These are phyloP conservation scores for Coemansia sp. DNA, from an alignment of 192 early-diverging fungal species.

Conservation along the genomic window DNA sequence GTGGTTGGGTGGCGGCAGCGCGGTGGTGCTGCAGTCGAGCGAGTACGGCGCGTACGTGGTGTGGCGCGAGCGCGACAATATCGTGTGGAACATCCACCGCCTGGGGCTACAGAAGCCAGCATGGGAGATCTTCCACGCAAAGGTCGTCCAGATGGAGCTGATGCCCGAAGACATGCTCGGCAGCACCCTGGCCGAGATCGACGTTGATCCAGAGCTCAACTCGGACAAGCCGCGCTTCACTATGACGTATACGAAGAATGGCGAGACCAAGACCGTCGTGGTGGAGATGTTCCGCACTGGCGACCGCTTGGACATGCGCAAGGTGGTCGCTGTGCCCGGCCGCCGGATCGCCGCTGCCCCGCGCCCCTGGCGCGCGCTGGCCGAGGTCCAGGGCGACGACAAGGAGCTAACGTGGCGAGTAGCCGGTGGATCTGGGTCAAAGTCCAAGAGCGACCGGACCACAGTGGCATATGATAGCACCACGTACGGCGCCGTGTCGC, in stretches of 20 bases:
- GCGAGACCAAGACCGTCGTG: conserved; percentile 33
- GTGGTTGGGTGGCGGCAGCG: conserved; percentile 11
- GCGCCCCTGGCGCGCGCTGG: conserved; percentile 5
- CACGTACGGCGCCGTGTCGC: conserved; percentile 35
- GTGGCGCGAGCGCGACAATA: conserved; percentile 48
- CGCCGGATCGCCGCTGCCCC: conserved; percentile 4
- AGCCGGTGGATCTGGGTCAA: conserved; percentile 9
- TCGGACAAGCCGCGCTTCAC: conserved; percentile 18
- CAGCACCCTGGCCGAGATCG: conserved; percentile 34
- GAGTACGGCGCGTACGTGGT: conserved; percentile 43
- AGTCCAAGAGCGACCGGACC: too few relatives aligned
- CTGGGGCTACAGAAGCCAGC: conserved; percentile 21
- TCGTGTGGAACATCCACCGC: conserved; percentile 40
- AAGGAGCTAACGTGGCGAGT: conserved; percentile 18
- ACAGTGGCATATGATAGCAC: conserved; percentile 25
- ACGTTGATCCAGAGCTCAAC: conserved; percentile 16
- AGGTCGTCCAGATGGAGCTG: conserved; percentile 34
- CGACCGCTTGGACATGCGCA: conserved; percentile 36
- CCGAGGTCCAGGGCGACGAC: conserved; percentile 7
- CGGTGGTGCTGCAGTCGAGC: conserved; percentile 30
- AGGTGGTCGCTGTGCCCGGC: conserved; percentile 20
- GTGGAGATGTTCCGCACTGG: conserved; percentile 31
- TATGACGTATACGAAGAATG: conserved; percentile 28
- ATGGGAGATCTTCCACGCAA: conserved; percentile 40
- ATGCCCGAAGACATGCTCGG: conserved; percentile 39